Base-by-base conservation (phyloP, 371 early-diverging fungal genomes). In the Cokeromyces recurvatus region DNA sequence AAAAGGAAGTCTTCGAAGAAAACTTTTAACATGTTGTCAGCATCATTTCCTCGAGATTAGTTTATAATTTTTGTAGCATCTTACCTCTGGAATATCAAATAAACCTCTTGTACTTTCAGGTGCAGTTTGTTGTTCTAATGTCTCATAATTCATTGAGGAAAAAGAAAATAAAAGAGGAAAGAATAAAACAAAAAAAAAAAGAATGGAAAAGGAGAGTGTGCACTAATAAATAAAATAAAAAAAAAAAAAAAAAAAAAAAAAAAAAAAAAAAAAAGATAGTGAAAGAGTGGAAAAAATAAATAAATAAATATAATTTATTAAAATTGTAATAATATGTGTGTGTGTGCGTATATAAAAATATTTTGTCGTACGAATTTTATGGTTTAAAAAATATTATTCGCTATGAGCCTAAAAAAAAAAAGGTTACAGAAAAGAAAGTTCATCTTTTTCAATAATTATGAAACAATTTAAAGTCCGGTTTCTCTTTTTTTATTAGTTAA, bases 91-190 rank as follows among this genome's bases (percentile, higher is more conserved):
- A 4, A 62, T 36, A 64, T 75, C 76, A 56, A 75, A 75, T 36
- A 75, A 55, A 36, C 75, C 75, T 37, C 75, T 59, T 31, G 74
- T 74, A 43, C 71, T 71, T 53, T 75, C 75, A 15, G 75, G 75
- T 27, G 75, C 75, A 15, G 75, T 71, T 59, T 75, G 71, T n/a
- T 75, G 71, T 44, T 71, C 68, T 56, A 67, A 32, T 17, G 66
- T 59, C 44, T 70, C 71, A 55, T 64, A 60, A 41, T 59, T 59
- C 51, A 68, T 64, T 58, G 39, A 54, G 19, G 22, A 43, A 41
- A 25, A 36, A 21, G 23, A 35, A 37, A 17, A 43, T 41, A 58
- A 21, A 36, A 44, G 29, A 22, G 16, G 42, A 27, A 47, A 38
- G 38, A 41, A 46, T 20, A 35, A 37, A 17, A 43, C 40, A 58